Evolutionary conservation across 495 filamentous ascomycete species (phyloP), one percentile per base, ranked within the genome.

Genomic region (Physcia stellaris): DNA sequence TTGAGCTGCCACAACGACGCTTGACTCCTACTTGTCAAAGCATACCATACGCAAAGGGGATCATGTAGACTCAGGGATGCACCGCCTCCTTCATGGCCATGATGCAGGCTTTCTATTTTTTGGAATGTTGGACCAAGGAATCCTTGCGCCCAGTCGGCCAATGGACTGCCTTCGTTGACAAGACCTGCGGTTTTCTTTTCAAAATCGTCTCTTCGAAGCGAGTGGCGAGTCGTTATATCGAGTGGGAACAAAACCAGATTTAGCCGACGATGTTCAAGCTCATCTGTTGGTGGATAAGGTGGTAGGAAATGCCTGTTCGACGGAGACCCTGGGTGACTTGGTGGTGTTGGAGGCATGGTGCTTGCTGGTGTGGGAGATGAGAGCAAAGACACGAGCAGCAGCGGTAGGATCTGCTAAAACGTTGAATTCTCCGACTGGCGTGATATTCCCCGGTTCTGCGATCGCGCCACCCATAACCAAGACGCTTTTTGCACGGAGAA

Each of bases 381-480:
- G 70, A 3, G 90, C 87, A 54, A 79, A 94, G 20, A 99, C 73
- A 7, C 87, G 70, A 1, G 90, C 92, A 0, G 90, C 78, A 29
- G 90, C 86, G 34, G 83, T 69, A 16, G 84, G 65, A 55, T 90
- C 86, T 28, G 85, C 82, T 40, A 79, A 81, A 38, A 73, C 70
- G 61, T 93, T 93, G 67, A 93, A 93, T 52, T 93, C 83, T 43
- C 74, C 80, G 29, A 70, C 64, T 1, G 84, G 84, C 1, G 83
- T 87, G 18, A 70, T 67, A 60, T 99, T 99, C 36, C 90, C 90
- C 20, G 73, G 68, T 13, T 73, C 51, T 28, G 78, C 65, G 31
- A 96, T 70, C n/a, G 81, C 74, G 40, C 90, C 92, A 24, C 88
- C 90, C 90, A 99, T 99, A n/a, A 94, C 79, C 15, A 94, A 76